phyloP scores from a whole-genome alignment of 495 filamentous ascomycete species.

The Pyronema domesticum region DNA sequence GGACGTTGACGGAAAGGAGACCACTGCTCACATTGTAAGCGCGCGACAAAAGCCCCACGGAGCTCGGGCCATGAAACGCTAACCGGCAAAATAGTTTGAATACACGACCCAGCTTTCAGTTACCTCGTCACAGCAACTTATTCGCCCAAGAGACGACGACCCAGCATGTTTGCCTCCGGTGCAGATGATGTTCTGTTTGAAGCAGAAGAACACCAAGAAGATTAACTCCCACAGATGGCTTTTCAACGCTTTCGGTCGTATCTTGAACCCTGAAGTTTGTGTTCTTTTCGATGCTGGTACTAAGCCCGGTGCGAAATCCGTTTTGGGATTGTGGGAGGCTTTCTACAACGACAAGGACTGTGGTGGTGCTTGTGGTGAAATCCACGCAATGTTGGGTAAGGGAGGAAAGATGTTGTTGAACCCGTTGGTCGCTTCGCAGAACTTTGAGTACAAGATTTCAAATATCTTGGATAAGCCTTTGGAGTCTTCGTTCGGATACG shows the following conservation, averaged over 20 bases:
- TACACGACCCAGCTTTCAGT: conserved; percentile 29
- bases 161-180: conserved; percentile 24
- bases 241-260: conserved; percentile 27
- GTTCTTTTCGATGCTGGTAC: conserved; percentile 29
- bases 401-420: conserved; percentile 27
- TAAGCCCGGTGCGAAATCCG: conserved; percentile 24
- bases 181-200: conserved; percentile 29
- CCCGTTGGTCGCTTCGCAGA: conserved; percentile 27
- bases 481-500: conserved; percentile 29
- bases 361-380: conserved; percentile 29
- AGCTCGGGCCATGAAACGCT: neutral
- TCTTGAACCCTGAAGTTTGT: conserved; percentile 27
- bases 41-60: neutral
- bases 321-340: conserved; percentile 28
- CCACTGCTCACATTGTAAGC: conserved; percentile 28
- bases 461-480: conserved; percentile 29
- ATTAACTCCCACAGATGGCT: conserved; percentile 31
- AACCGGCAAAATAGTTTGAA: conserved; percentile 18
- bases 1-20: conserved; percentile 26
- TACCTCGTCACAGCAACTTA: conserved; percentile 73
- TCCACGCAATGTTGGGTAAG: conserved; percentile 28
- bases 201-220: conserved; percentile 30
- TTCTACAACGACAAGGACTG: conserved; percentile 28
- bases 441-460: conserved; percentile 31
- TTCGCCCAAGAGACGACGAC: conserved; percentile 53